Conservation (phyloP, 1,284 basidiomycete species). For the Moniliophthora roreri region DNA sequence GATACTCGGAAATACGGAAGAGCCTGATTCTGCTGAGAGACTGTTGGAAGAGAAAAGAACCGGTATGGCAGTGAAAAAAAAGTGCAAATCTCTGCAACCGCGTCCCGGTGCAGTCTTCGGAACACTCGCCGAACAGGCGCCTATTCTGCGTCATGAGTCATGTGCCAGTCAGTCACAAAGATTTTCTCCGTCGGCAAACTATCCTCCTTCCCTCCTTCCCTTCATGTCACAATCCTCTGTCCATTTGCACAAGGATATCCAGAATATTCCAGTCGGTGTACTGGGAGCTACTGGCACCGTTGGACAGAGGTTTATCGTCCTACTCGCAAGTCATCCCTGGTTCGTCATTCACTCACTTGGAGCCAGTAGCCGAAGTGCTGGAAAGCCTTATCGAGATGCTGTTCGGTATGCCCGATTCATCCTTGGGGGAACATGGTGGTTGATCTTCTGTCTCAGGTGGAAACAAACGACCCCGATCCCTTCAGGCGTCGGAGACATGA, state of each 20-base stretch:
- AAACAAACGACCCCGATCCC: constrained; percentile 89
- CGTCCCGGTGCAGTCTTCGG: too few species aligned
- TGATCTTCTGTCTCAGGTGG: constrained; percentile 55
- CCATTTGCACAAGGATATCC: constrained; percentile 3
- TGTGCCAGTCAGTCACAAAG: too few species aligned
- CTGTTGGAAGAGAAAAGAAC: too few species aligned
- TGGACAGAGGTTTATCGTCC: constrained; percentile 92
- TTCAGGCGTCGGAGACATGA: constrained; percentile 59
- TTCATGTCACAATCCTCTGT: constrained; percentile 3
- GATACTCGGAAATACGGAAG: too few species aligned
- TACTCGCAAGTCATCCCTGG: constrained; percentile 89
- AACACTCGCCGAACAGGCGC: too few species aligned
- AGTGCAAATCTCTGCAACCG: too few species aligned
- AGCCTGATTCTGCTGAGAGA: too few species aligned
- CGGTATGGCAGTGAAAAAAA: too few species aligned
- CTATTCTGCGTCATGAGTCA: too few species aligned
- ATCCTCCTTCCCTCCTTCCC: too few species aligned
- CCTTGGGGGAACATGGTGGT: neutral
- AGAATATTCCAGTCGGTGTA: constrained; percentile 64
- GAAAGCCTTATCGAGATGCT: constrained; percentile 79
- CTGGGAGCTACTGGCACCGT: constrained; percentile 97
- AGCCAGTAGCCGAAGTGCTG: constrained; percentile 87
- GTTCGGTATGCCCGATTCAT: constrained; percentile 30
- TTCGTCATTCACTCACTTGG: constrained; percentile 88
- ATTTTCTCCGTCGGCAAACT: too few species aligned